Percentiles rank a stretch among this genome's conserved stretches.
These are phyloP conservation scores for Umbilicaria muhlenbergii DNA, from an alignment of 495 filamentous ascomycete species.

Conservation along the genomic window DNA sequence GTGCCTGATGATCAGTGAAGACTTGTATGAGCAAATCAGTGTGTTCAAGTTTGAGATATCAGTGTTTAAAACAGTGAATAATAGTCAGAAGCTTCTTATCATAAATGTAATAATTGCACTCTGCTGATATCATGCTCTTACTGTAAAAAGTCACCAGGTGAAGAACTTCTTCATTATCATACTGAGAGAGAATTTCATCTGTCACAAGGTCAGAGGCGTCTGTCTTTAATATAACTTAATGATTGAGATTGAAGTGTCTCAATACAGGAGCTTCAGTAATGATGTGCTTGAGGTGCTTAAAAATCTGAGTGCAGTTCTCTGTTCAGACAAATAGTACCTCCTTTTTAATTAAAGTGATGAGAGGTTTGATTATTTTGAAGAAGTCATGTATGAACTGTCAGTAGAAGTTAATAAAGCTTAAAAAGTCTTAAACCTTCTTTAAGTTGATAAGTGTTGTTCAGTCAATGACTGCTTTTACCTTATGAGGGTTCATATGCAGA, in stretches of 20 bases:
- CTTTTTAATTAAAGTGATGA: conserved; percentile 4
- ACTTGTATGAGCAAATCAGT: too few species aligned
- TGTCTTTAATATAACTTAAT: not conserved
- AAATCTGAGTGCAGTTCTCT: too few species aligned
- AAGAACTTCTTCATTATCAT: not conserved
- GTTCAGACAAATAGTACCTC: not conserved
- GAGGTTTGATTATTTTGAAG: conserved; percentile 3
- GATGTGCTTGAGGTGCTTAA: too few species aligned
- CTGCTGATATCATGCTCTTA: conserved; percentile 10
- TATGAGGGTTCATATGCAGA: conserved; percentile 7
- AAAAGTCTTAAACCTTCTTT: conserved; percentile 10
- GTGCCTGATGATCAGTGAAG: too few species aligned
- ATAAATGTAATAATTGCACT: conserved; percentile 19
- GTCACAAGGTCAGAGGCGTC: not conserved
- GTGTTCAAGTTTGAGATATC: conserved; percentile 11
- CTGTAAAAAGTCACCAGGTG: conserved; percentile 13
- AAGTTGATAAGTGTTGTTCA: conserved; percentile 7
- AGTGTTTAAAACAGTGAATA: conserved; percentile 14
- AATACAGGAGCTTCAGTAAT: not conserved
- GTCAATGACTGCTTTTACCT: conserved; percentile 6
- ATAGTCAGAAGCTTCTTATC: conserved; percentile 11
- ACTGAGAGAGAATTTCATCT: conserved; percentile 1
- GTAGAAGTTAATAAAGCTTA: conserved; percentile 17
- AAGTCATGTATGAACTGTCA: conserved; percentile 12
- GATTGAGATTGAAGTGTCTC: not conserved